A percentile compares a stretch with the other conserved stretches of the same genome.
Evolutionary conservation across 2,329 filamentous ascomycete genomes (phyloP).

Genomic region (Pseudocercospora pini-densiflorae): DNA sequence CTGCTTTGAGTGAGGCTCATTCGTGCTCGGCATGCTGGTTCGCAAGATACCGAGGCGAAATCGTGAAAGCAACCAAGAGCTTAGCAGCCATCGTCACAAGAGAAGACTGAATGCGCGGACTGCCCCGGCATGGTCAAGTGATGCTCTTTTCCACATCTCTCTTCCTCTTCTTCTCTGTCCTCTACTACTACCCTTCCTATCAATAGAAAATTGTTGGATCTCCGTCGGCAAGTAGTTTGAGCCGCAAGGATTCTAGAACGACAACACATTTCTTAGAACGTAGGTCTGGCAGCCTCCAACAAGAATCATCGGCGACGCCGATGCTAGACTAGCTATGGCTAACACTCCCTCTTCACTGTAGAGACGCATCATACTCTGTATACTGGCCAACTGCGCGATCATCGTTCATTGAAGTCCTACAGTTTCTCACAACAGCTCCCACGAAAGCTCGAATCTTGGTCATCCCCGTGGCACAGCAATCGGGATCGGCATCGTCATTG

Average conservation of each 20-base stretch:
- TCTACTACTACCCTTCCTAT: not conserved
- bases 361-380: not conserved
- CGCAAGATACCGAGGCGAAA: not conserved
- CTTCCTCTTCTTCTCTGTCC: not conserved
- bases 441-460: not conserved
- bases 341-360: not conserved
- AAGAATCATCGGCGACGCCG: not conserved
- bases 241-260: not conserved
- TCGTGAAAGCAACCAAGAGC: not conserved
- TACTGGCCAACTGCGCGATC: not conserved
- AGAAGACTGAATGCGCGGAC: not conserved
- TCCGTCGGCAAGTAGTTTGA: not conserved
- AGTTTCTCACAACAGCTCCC: not conserved
- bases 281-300: not conserved
- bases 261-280: not conserved
- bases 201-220: not conserved
- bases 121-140: slow-evolving; percentile 1
- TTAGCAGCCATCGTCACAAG: not conserved
- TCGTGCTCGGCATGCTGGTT: not conserved
- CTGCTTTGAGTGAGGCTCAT: not conserved
- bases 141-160: not conserved
- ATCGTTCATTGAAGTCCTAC: not conserved
- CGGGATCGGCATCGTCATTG: not conserved
- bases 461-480: not conserved
- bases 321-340: not conserved